A percentile compares a stretch with the other conserved stretches of the same genome.
Evolutionary conservation across 2,329 filamentous ascomycete species (phyloP).

Genomic region (Allantophomopsis lycopodina): DNA sequence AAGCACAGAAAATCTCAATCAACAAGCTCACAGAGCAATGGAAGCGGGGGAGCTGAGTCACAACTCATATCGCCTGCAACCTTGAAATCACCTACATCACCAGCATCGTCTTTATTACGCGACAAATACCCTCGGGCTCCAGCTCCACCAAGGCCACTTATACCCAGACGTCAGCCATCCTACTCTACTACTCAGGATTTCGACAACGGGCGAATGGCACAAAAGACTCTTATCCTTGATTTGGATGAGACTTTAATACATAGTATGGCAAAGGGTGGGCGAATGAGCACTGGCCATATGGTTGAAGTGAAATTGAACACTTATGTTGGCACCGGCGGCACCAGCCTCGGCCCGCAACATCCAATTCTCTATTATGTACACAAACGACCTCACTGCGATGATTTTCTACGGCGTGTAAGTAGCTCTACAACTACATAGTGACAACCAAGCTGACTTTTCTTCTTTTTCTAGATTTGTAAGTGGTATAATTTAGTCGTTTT

Average conservation of each 20-base stretch:
- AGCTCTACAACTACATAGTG: neutral
- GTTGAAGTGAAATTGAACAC: constrained; percentile 86
- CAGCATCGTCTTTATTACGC: constrained; percentile 50
- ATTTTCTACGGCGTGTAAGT: constrained; percentile 73
- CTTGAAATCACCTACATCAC: constrained; percentile 87
- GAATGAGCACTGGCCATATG: constrained; percentile 97
- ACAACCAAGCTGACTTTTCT: neutral
- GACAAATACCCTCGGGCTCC: constrained; percentile 87
- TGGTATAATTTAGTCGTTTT: constrained; percentile 98
- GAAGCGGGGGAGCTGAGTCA: constrained; percentile 18
- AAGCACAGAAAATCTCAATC: constrained; percentile 52
- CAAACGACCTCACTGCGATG: constrained; percentile 92
- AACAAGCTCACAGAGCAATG: constrained; percentile 25
- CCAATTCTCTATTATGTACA: constrained; percentile 98
- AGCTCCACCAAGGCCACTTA: constrained; percentile 75
- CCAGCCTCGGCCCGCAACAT: constrained; percentile 68
- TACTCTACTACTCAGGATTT: constrained; percentile 51
- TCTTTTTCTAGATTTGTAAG: constrained; percentile 77
- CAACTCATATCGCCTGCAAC: constrained; percentile 56
- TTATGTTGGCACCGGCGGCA: constrained; percentile 51
- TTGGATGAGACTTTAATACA: constrained; percentile 96
- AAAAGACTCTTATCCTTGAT: constrained; percentile 91
- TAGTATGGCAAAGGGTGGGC: constrained; percentile 90
- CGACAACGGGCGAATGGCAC: constrained; percentile 38
- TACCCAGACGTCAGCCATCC: constrained; percentile 80